These are phyloP conservation scores for Daldinia caldariorum DNA, from an alignment of 495 filamentous ascomycete species.

Conservation along the genomic window DNA sequence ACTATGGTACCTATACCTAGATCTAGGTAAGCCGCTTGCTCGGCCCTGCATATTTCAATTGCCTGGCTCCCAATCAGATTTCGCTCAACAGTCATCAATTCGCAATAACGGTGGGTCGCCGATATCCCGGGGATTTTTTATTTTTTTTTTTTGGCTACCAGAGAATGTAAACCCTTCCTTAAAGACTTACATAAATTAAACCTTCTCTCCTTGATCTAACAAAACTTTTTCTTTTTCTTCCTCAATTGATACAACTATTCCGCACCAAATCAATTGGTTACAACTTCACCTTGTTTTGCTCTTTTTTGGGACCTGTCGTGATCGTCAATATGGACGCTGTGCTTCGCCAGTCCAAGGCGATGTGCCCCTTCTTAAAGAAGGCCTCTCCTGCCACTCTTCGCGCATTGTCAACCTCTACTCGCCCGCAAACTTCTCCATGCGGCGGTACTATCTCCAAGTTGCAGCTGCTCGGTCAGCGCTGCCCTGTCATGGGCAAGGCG, in stretches of 20 bases:
- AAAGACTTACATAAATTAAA: conserved; percentile 9
- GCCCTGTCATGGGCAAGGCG: conserved; percentile 98
- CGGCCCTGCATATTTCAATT: conserved; percentile 13
- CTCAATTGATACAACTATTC: conserved; percentile 13
- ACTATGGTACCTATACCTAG: too few species aligned
- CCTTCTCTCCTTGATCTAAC: conserved; percentile 6
- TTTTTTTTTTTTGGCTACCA: neutral
- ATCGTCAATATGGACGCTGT: conserved; percentile 82
- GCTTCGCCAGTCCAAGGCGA: conserved; percentile 88
- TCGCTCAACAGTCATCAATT: conserved; percentile 41
- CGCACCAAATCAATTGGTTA: conserved; percentile 17
- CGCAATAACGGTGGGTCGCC: neutral
- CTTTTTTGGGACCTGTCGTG: conserved; percentile 8
- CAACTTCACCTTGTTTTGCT: neutral
- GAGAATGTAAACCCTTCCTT: conserved; percentile 9
- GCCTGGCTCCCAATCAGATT: conserved; percentile 37
- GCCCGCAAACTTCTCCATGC: conserved; percentile 73
- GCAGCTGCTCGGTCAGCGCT: conserved; percentile 91
- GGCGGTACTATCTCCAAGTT: conserved; percentile 97
- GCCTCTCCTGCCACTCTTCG: conserved; percentile 89
- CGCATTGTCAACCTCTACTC: conserved; percentile 83
- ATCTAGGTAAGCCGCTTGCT: conserved; percentile 13
- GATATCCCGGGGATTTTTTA: neutral
- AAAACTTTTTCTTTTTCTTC: conserved; percentile 4
- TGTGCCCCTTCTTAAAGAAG: conserved; percentile 98